Percentiles rank a stretch among this genome's conserved stretches.
Conservation (phyloP, 2,329 filamentous ascomycete genomes). For the Fusarium avenaceum region DNA sequence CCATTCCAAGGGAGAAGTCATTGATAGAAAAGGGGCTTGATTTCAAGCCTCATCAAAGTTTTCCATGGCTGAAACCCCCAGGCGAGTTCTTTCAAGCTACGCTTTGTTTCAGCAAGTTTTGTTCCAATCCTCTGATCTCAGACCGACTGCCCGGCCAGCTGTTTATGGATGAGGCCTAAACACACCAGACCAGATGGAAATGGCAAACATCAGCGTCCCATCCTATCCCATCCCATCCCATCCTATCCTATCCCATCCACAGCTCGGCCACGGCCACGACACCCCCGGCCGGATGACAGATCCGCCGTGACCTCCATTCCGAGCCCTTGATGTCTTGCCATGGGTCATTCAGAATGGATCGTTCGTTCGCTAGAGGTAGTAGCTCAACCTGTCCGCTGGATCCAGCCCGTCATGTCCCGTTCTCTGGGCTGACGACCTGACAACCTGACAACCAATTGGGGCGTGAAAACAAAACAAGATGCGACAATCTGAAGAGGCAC, state of each 20-base stretch:
- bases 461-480: constrained; percentile 21
- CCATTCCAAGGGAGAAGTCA: constrained; percentile 27
- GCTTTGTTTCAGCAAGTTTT: constrained; percentile 26
- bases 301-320: constrained; percentile 48
- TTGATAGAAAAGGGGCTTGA: constrained; percentile 26
- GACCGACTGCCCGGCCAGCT: constrained; percentile 27
- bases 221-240: constrained; percentile 21
- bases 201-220: constrained; percentile 30
- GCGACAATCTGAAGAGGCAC: constrained; percentile 18
- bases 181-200: constrained; percentile 35
- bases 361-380: constrained; percentile 46
- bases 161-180: constrained; percentile 34
- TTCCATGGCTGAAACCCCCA: constrained; percentile 15
- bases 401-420: constrained; percentile 49
- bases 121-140: constrained; percentile 19
- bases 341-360: constrained; percentile 42
- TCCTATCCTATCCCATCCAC: constrained; percentile 27
- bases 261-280: constrained; percentile 31
- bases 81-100: constrained; percentile 16
- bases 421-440: constrained; percentile 42
- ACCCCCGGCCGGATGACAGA: constrained; percentile 47
- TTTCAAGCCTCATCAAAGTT: constrained; percentile 7
- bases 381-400: constrained; percentile 50
- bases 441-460: constrained; percentile 45
- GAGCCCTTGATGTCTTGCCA: constrained; percentile 46